Evolutionary conservation across 768 basidiomycete species (phyloP).

Genomic region (Lactarius hengduanensis): DNA sequence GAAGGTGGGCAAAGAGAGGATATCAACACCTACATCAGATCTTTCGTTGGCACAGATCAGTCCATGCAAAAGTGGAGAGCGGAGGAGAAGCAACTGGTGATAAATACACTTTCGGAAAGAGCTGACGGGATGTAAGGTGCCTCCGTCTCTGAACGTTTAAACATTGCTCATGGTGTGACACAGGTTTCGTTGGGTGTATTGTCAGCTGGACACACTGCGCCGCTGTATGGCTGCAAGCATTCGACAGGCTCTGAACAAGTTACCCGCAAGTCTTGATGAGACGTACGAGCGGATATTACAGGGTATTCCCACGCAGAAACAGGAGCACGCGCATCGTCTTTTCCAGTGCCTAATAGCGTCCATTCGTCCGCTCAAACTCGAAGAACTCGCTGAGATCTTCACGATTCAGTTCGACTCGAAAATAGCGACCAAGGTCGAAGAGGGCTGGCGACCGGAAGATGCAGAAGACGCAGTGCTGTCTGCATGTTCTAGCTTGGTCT

Average conservation of each 20-base stretch:
- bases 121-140: not conserved
- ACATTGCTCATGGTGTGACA: not conserved
- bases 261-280: not conserved
- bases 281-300: constrained; percentile 1
- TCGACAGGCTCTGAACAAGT: not conserved
- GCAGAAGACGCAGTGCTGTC: not conserved
- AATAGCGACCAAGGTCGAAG: not conserved
- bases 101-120: not conserved
- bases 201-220: constrained; percentile 6
- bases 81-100: constrained; percentile 5
- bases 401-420: constrained; percentile 1
- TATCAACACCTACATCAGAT: constrained; percentile 1
- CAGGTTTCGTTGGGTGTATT: constrained; percentile 7
- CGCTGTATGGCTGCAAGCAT: not conserved
- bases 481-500: not conserved
- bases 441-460: constrained; percentile 2
- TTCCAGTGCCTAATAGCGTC: not conserved
- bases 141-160: not conserved
- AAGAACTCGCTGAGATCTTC: constrained; percentile 14
- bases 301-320: constrained; percentile 2
- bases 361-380: constrained; percentile 1
- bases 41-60: not conserved
- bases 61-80: constrained; percentile 5
- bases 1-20: constrained; percentile 6
- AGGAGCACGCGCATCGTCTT: not conserved